phyloP scores from a whole-genome alignment of 495 filamentous ascomycete species.

The Neurospora tetrasperma region DNA sequence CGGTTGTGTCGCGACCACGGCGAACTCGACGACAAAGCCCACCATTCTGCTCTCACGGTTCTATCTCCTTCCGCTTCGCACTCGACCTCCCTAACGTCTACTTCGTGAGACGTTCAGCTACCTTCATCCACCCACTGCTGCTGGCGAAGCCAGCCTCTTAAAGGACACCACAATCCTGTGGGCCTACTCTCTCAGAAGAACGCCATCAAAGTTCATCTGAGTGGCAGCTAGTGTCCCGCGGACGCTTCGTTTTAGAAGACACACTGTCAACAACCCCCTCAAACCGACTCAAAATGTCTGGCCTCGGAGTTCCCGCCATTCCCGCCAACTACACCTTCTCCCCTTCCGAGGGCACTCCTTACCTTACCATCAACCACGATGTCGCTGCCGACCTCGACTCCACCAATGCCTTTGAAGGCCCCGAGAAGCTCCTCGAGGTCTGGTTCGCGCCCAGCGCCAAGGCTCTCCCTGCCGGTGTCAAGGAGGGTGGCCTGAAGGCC shows the following conservation, averaged over 20 bases:
- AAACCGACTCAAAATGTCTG: constrained; percentile 60
- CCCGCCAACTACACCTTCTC: constrained; percentile 71
- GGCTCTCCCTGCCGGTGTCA: constrained; percentile 57
- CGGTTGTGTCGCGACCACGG: constrained; percentile 72
- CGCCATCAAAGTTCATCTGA: constrained; percentile 83
- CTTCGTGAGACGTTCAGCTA: constrained; percentile 44
- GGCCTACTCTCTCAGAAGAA: constrained; percentile 93
- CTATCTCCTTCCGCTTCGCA: constrained; percentile 70
- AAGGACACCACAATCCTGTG: constrained; percentile 51
- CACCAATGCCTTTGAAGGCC: constrained; percentile 94
- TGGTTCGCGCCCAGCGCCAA: constrained; percentile 85
- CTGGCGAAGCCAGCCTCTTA: constrained; percentile 48
- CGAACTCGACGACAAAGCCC: constrained; percentile 44
- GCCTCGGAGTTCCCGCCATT: constrained; percentile 63
- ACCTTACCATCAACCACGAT: constrained; percentile 94
- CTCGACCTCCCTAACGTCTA: constrained; percentile 79
- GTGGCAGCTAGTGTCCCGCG: constrained; percentile 61
- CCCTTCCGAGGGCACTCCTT: constrained; percentile 70
- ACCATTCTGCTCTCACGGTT: constrained; percentile 79
- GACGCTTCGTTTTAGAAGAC: constrained; percentile 28
- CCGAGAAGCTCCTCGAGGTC: constrained; percentile 96
- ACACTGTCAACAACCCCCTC: constrained; percentile 14
- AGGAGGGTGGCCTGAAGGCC: constrained; percentile 72
- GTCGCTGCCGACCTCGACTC: constrained; percentile 91
- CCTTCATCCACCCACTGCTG: constrained; percentile 29